Conservation (phyloP, 371 early-diverging fungal species). For the Mucor plumbeus region DNA sequence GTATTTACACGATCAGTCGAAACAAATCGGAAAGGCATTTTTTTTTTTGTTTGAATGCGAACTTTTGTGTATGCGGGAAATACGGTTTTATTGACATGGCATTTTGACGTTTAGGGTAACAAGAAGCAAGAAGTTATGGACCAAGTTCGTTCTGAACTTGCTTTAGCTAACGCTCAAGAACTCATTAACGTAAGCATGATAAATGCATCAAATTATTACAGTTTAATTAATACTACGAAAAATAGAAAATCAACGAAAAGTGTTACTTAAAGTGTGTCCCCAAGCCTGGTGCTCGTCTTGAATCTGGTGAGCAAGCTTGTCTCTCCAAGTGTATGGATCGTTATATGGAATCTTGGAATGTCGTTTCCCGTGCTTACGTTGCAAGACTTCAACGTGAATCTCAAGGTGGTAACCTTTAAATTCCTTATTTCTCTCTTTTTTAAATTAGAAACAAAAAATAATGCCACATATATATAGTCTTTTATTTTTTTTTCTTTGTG, state of each 20-base stretch:
- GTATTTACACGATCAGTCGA: background rate
- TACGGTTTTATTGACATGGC: background rate
- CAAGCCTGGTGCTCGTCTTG: conserved; percentile 75
- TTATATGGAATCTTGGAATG: conserved; percentile 89
- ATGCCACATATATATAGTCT: conserved; percentile 4
- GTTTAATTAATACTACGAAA: background rate
- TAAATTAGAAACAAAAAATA: conserved; percentile 10
- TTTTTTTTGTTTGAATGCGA: background rate
- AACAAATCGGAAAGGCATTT: background rate
- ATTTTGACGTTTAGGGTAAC: conserved; percentile 43
- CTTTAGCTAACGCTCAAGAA: conserved; percentile 88
- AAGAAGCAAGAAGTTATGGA: conserved; percentile 88
- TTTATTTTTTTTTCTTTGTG: conserved; percentile 10
- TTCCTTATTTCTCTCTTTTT: background rate
- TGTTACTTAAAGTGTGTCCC: conserved; percentile 85
- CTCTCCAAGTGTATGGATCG: conserved; percentile 87
- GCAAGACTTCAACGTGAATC: conserved; percentile 74
- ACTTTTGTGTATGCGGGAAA: background rate
- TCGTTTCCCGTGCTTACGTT: conserved; percentile 80
- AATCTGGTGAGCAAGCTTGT: conserved; percentile 75
- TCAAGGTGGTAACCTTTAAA: conserved; percentile 44
- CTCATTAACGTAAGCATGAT: conserved; percentile 70
- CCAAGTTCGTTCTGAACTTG: conserved; percentile 82
- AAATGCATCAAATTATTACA: background rate
- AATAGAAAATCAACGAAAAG: conserved; percentile 82